phyloP scores from a whole-genome alignment of 371 early-diverging fungal genomes.

The Capniomyces stellatus region DNA sequence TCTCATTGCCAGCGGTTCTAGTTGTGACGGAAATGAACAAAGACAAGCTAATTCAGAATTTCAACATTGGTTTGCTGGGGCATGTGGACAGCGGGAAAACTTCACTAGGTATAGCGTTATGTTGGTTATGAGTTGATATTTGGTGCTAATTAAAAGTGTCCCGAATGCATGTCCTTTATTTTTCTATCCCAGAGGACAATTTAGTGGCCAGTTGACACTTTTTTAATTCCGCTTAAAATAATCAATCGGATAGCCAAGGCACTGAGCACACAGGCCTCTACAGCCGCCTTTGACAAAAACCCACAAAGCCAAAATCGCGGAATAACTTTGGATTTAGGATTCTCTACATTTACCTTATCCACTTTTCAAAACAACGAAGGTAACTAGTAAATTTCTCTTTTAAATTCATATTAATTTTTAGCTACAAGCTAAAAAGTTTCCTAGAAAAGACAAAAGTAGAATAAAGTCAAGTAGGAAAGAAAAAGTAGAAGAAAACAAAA shows the following conservation, averaged over 20 bases:
- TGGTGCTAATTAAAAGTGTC: background rate
- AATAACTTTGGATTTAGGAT: conserved; percentile 1
- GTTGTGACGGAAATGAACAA: no score
- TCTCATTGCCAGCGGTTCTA: no score
- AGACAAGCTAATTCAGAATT: background rate
- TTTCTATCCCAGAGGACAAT: no score
- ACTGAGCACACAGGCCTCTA: background rate
- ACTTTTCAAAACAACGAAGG: background rate
- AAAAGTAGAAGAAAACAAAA: no score
- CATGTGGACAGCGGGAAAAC: conserved; percentile 4
- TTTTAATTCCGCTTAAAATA: background rate
- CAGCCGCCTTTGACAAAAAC: conserved; percentile 3
- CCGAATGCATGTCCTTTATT: no score
- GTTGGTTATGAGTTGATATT: background rate
- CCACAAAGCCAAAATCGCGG: conserved; percentile 2
- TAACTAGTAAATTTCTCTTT: background rate
- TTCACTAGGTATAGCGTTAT: background rate
- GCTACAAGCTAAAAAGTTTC: no score
- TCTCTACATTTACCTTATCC: background rate
- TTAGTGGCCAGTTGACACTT: no score
- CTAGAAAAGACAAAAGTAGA: no score
- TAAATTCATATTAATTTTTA: no score
- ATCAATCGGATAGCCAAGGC: background rate
- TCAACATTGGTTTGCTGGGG: conserved; percentile 2
- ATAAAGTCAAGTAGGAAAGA: no score